These are phyloP conservation scores for Fusarium sp. DNA, from an alignment of 2,329 filamentous ascomycete genomes.

Conservation along the genomic window DNA sequence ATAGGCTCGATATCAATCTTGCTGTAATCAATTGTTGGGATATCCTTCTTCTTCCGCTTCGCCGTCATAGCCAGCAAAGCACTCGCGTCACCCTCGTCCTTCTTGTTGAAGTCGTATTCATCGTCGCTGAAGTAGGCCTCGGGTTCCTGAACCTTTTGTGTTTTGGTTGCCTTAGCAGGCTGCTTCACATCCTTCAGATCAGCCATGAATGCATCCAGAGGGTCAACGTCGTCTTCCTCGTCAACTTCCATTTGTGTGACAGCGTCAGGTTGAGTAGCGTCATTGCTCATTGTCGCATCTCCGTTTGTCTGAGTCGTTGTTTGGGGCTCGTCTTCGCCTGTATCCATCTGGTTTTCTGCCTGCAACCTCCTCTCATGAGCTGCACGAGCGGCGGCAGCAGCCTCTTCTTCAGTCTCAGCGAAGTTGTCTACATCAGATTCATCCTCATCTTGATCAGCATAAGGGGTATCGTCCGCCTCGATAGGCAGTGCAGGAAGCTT, in stretches of 20 bases:
- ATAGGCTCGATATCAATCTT: slow-evolving; percentile 89
- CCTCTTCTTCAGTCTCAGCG: slow-evolving; percentile 87
- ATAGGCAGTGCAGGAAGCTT: slow-evolving; percentile 85
- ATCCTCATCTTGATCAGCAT: slow-evolving; percentile 74
- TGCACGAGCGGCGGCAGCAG: slow-evolving; percentile 84
- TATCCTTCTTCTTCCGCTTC: slow-evolving; percentile 92
- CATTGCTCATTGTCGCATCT: slow-evolving; percentile 45
- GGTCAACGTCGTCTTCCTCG: slow-evolving; percentile 79
- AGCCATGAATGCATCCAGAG: slow-evolving; percentile 97
- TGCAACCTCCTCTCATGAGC: slow-evolving; percentile 83
- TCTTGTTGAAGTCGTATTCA: slow-evolving; percentile 70
- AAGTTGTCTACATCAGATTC: slow-evolving; percentile 83
- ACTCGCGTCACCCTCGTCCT: slow-evolving; percentile 62
- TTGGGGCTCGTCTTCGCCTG: slow-evolving; percentile 49
- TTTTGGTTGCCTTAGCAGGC: slow-evolving; percentile 49
- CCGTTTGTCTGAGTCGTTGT: slow-evolving; percentile 50
- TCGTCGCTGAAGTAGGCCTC: slow-evolving; percentile 92
- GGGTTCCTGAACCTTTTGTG: slow-evolving; percentile 74
- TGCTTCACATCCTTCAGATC: slow-evolving; percentile 67
- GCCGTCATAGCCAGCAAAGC: slow-evolving; percentile 66
- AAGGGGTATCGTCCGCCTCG: slow-evolving; percentile 71
- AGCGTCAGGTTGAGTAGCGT: slow-evolving; percentile 39
- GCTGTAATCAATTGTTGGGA: slow-evolving; percentile 87
- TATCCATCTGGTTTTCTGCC: slow-evolving; percentile 64
- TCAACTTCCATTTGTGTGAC: slow-evolving; percentile 70